Percentiles rank a stretch among this genome's conserved stretches.
phyloP scores from a whole-genome alignment of 495 filamentous ascomycete species.

The Penicillium bovifimosum region DNA sequence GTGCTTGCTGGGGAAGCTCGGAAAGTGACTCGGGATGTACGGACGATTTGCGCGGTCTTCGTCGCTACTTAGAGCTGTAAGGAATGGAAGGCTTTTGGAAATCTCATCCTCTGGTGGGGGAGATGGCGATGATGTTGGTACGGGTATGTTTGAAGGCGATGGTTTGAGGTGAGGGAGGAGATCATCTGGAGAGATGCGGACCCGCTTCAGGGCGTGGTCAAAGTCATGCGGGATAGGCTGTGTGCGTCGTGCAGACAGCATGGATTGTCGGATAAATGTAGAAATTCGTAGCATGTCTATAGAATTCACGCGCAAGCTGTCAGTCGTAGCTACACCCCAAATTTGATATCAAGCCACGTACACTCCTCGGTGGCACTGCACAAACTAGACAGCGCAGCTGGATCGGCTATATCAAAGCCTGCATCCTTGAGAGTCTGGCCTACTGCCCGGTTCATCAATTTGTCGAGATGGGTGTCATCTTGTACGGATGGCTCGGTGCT shows the following conservation, averaged over 20 bases:
- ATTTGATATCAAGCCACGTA: slow-evolving; percentile 29
- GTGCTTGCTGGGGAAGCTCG: slow-evolving; percentile 65
- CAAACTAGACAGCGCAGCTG: slow-evolving; percentile 55
- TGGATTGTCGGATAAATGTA: slow-evolving; percentile 52
- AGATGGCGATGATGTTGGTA: slow-evolving; percentile 35
- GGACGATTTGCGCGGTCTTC: slow-evolving; percentile 41
- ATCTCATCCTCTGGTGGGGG: slow-evolving; percentile 43
- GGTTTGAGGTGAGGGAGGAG: slow-evolving; percentile 37
- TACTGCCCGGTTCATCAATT: slow-evolving; percentile 53
- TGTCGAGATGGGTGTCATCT: slow-evolving; percentile 43
- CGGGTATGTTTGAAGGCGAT: slow-evolving; percentile 26
- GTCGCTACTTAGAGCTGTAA: slow-evolving; percentile 50
- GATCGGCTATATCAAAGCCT: slow-evolving; percentile 55
- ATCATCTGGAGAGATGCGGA: slow-evolving; percentile 31
- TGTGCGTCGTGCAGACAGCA: slow-evolving; percentile 55
- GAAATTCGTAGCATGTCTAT: slow-evolving; percentile 56
- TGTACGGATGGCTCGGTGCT: slow-evolving; percentile 21
- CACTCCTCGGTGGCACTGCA: slow-evolving; percentile 56
- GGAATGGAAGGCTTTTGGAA: slow-evolving; percentile 38
- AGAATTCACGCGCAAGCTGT: slow-evolving; percentile 2
- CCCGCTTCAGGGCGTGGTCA: slow-evolving; percentile 51
- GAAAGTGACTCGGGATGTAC: slow-evolving; percentile 64
- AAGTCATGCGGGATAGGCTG: slow-evolving; percentile 65
- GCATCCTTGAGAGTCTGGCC: slow-evolving; percentile 45
- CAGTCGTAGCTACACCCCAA: slow-evolving; percentile 14